Conservation (phyloP, 1,284 basidiomycete genomes). For the Violaceomyces palustris region DNA sequence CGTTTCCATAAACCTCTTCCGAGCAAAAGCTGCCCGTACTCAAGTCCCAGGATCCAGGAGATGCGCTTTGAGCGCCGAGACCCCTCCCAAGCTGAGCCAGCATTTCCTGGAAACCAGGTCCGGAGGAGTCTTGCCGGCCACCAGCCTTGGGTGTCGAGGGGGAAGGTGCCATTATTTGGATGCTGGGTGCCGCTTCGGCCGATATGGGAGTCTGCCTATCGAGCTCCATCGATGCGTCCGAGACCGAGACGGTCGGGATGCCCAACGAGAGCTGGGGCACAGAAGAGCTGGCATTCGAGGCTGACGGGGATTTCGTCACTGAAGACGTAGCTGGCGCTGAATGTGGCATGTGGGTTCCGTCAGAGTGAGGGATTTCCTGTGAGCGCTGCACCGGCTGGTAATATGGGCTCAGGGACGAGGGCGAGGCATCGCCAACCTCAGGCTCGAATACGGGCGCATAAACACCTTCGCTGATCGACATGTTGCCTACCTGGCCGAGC, state of each 20-base stretch:
- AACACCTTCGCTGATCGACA: conserved; percentile 17
- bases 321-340: too few relatives aligned
- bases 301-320: too few relatives aligned
- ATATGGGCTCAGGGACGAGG: too few relatives aligned
- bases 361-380: too few relatives aligned
- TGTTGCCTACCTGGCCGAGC: conserved; percentile 20
- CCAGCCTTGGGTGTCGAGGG: conserved; percentile 18
- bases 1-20: too few relatives aligned
- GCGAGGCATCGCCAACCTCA: too few relatives aligned
- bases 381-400: too few relatives aligned
- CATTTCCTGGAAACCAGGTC: conserved; percentile 19
- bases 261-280: conserved; percentile 19
- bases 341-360: too few relatives aligned
- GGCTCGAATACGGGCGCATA: conserved; percentile 17
- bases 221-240: conserved; percentile 18
- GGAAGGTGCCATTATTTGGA: conserved; percentile 33
- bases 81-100: conserved; percentile 27
- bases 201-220: conserved; percentile 7
- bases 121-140: conserved; percentile 7
- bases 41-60: too few relatives aligned
- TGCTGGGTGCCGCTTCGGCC: conserved; percentile 18
- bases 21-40: too few relatives aligned
- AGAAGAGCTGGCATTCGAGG: too few relatives aligned
- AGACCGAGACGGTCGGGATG: conserved; percentile 20
- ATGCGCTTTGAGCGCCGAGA: too few relatives aligned